phyloP scores from a whole-genome alignment of 306 rosid genomes.

The Casuarina cunninghamiana region DNA sequence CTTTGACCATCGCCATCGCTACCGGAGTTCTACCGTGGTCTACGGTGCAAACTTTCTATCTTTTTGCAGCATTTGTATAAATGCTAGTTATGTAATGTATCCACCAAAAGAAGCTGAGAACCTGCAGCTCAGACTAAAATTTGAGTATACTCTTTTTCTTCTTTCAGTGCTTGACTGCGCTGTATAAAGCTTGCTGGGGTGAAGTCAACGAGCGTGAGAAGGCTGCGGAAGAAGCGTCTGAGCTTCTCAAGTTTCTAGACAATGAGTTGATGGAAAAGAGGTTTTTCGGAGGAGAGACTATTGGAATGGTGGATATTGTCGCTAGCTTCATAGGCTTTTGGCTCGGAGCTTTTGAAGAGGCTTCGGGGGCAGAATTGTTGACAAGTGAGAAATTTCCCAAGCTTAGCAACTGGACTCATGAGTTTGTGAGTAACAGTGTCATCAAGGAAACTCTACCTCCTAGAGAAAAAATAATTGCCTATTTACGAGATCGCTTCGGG shows the following conservation, averaged over 20 bases:
- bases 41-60: no score
- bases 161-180: constrained; percentile 27
- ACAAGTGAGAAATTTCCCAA: constrained; percentile 42
- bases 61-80: no score
- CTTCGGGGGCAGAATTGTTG: constrained; percentile 31
- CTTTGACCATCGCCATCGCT: no score
- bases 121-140: no score
- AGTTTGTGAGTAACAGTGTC: constrained; percentile 22
- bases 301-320: constrained; percentile 57
- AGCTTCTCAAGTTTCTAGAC: constrained; percentile 41
- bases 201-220: constrained; percentile 36
- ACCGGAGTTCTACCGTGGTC: no score
- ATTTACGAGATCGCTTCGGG: constrained; percentile 14
- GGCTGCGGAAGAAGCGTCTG: constrained; percentile 32
- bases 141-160: neutral
- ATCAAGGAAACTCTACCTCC: constrained; percentile 43
- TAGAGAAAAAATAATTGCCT: constrained; percentile 29
- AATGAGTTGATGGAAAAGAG: constrained; percentile 48
- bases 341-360: constrained; percentile 47
- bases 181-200: constrained; percentile 19
- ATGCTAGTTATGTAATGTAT: no score
- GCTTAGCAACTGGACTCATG: constrained; percentile 44
- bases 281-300: constrained; percentile 54
- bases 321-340: constrained; percentile 42
- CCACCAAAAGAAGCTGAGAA: no score